Percentiles rank a stretch among this genome's conserved stretches.
Conservation (phyloP, 768 basidiomycete genomes). For the Amyloporia xantha region DNA sequence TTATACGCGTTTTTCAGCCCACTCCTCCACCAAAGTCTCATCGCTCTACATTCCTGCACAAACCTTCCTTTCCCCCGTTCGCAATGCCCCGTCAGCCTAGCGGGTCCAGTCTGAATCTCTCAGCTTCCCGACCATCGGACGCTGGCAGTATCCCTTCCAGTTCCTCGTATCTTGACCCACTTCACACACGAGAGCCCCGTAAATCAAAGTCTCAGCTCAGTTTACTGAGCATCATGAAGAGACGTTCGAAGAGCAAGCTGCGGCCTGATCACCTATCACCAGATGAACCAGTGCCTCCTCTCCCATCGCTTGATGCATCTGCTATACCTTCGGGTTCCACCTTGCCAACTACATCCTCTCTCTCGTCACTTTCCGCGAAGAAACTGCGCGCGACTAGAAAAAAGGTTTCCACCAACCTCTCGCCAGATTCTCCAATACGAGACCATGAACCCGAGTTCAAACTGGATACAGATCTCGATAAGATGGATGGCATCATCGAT, state of each 20-base stretch:
- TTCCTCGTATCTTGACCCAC: slow-evolving; percentile 16
- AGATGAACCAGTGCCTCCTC: slow-evolving; percentile 25
- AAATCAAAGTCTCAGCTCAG: slow-evolving; percentile 44
- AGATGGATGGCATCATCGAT: slow-evolving; percentile 82
- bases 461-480: slow-evolving; percentile 63
- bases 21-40: slow-evolving; percentile 35
- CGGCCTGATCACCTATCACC: slow-evolving; percentile 29
- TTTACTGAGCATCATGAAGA: slow-evolving; percentile 35
- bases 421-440: slow-evolving; percentile 28
- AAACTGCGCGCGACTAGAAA: slow-evolving; percentile 24
- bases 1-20: too few relatives aligned
- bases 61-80: slow-evolving; percentile 38
- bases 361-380: slow-evolving; percentile 11
- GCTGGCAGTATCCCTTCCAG: slow-evolving; percentile 19
- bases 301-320: slow-evolving; percentile 15
- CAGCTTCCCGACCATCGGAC: slow-evolving; percentile 16
- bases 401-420: slow-evolving; percentile 24
- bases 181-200: slow-evolving; percentile 31
- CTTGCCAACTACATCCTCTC: too few relatives aligned
- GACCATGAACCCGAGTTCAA: slow-evolving; percentile 33
- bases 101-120: slow-evolving; percentile 18
- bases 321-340: neutral
- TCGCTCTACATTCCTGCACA: slow-evolving; percentile 32
- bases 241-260: slow-evolving; percentile 35
- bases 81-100: slow-evolving; percentile 28